phyloP scores from a whole-genome alignment of 805 yeast species.

The Kluyveromyces dobzhanskii region DNA sequence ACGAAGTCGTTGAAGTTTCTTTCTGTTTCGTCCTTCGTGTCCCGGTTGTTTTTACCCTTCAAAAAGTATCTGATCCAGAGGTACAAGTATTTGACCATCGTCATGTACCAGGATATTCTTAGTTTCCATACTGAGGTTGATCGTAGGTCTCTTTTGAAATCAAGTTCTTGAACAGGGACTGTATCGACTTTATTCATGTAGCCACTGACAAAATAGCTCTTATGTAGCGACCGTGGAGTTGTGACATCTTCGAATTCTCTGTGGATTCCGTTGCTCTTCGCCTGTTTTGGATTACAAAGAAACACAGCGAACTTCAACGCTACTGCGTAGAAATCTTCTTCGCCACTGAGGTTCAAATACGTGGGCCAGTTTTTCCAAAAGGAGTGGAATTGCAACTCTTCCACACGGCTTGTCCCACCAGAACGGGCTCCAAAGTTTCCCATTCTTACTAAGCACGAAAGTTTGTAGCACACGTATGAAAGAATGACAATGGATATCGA shows the following conservation, averaged over 20 bases:
- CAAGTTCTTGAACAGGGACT: slow-evolving; percentile 12
- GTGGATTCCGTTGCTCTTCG: slow-evolving; percentile 17
- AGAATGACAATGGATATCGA: slow-evolving; percentile 41
- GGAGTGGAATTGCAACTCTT: slow-evolving; percentile 23
- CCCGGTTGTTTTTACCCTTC: not conserved
- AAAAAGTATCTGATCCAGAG: not conserved
- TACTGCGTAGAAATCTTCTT: slow-evolving; percentile 23
- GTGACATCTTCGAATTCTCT: slow-evolving; percentile 19
- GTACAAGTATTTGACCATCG: not conserved
- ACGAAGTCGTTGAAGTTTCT: slow-evolving; percentile 17
- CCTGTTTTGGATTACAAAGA: slow-evolving; percentile 18
- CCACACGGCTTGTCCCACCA: slow-evolving; percentile 7
- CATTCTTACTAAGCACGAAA: slow-evolving; percentile 53
- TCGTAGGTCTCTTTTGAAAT: not conserved
- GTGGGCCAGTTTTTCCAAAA: slow-evolving; percentile 24
- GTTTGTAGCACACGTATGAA: slow-evolving; percentile 44
- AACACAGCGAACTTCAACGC: slow-evolving; percentile 17
- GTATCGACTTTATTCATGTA: slow-evolving; percentile 13
- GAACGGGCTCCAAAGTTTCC: slow-evolving; percentile 14
- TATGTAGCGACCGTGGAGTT: slow-evolving; percentile 15
- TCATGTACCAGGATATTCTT: not conserved
- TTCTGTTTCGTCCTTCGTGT: not conserved
- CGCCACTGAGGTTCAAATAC: slow-evolving; percentile 26
- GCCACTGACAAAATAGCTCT: slow-evolving; percentile 17
- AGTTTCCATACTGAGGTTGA: not conserved